A percentile compares a stretch with the other conserved stretches of the same genome.
Evolutionary conservation across 768 basidiomycete genomes (phyloP).

Genomic region (Serpula lacrymans): DNA sequence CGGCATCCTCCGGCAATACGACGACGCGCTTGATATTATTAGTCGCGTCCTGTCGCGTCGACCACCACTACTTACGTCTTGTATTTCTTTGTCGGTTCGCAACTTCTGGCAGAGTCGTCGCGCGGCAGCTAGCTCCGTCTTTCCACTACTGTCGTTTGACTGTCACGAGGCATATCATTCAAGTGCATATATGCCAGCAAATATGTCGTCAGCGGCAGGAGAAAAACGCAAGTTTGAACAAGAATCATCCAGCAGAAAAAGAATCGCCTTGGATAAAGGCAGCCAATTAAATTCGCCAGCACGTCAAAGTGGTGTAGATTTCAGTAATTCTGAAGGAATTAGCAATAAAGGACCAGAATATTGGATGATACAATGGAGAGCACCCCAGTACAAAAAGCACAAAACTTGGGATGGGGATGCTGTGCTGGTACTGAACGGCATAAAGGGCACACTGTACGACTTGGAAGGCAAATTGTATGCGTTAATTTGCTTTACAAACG

Average conservation of each 20-base stretch:
- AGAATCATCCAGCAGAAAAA: constrained; percentile 25
- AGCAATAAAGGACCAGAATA: constrained; percentile 33
- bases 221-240: constrained; percentile 27
- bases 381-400: constrained; percentile 73
- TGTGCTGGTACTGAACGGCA: constrained; percentile 50
- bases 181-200: too few relatives aligned
- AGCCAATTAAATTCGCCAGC: too few relatives aligned
- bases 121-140: too few relatives aligned
- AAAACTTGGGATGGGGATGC: constrained; percentile 90
- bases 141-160: too few relatives aligned
- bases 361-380: constrained; percentile 83
- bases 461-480: constrained; percentile 63
- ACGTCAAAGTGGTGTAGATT: constrained; percentile 5
- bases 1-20: too few relatives aligned
- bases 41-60: too few relatives aligned
- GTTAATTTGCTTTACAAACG: not conserved
- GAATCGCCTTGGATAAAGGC: constrained; percentile 23
- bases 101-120: too few relatives aligned
- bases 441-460: constrained; percentile 53
- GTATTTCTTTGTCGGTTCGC: too few relatives aligned
- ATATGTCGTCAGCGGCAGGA: constrained; percentile 15
- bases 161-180: too few relatives aligned
- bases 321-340: constrained; percentile 11
- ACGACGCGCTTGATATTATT: too few relatives aligned
- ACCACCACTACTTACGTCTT: too few relatives aligned